phyloP scores from a whole-genome alignment of 2,329 filamentous ascomycete genomes.

The Pseudonectria buxi region DNA sequence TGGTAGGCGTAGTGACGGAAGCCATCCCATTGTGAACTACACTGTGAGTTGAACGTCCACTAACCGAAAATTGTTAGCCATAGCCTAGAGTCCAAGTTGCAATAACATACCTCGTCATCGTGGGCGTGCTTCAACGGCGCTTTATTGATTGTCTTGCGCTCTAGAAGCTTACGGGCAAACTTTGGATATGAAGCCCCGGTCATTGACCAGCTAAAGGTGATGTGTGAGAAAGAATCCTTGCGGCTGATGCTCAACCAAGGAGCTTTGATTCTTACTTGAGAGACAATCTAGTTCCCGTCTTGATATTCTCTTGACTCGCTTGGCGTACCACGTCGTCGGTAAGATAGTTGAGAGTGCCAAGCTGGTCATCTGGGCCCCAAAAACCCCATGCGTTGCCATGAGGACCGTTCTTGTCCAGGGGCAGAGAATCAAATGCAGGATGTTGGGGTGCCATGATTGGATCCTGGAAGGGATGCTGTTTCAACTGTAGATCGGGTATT shows the following conservation, averaged over 20 bases:
- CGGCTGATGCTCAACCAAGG: too few species aligned
- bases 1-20: conserved; percentile 20
- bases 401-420: conserved; percentile 36
- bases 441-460: too few species aligned
- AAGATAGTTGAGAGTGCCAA: conserved; percentile 44
- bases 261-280: conserved; percentile 5
- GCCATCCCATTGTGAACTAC: conserved; percentile 19
- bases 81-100: rapidly evolving
- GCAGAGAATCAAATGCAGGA: conserved; percentile 32
- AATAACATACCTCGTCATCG: conserved; percentile 15
- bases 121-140: conserved; percentile 18
- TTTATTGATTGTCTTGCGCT: conserved; percentile 15
- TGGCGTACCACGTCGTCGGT: conserved; percentile 20
- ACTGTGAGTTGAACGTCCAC: conserved; percentile 15
- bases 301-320: conserved; percentile 2
- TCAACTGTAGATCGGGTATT: too few species aligned
- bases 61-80: not conserved
- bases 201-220: conserved; percentile 9
- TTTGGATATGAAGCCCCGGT: conserved; percentile 13
- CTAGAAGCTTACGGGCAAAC: conserved; percentile 13
- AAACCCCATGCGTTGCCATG: conserved; percentile 45
- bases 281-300: conserved; percentile 5
- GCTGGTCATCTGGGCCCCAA: conserved; percentile 38
- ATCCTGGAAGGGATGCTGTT: too few species aligned
- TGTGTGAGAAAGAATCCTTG: too few species aligned